These are phyloP conservation scores for Haematococcus lacustris DNA, from an alignment of 139 green algal genomes.

Conservation along the genomic window DNA sequence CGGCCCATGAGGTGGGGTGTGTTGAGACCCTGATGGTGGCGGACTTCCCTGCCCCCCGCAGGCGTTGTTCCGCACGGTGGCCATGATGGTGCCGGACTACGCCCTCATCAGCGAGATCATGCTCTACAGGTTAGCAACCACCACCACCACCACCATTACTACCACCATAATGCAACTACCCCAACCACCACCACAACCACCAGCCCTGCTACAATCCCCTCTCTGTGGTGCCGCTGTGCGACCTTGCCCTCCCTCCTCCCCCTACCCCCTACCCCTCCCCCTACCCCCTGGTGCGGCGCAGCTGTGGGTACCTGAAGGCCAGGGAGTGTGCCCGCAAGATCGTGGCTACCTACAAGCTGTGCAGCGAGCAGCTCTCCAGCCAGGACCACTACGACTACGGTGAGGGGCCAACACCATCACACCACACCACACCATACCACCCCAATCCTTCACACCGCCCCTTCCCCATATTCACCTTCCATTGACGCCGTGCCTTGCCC, in stretches of 20 bases:
- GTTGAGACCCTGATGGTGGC: no score
- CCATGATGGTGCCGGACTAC: constrained; percentile 78
- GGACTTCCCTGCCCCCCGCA: constrained; percentile 77
- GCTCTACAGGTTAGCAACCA: constrained; percentile 61
- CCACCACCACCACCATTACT: no score
- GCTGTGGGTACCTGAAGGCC: constrained; percentile 55
- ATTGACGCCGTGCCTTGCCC: no score
- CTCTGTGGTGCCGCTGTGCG: no score
- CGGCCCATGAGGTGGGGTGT: no score
- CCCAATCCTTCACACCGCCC: no score
- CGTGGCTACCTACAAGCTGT: constrained; percentile 77
- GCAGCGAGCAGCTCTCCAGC: constrained; percentile 73
- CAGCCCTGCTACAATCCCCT: no score
- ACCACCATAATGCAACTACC: neutral
- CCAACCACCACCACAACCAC: neutral
- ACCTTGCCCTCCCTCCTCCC: no score
- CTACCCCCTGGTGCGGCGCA: constrained; percentile 27
- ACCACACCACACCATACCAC: no score
- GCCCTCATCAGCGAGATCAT: constrained; percentile 71
- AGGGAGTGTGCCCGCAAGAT: constrained; percentile 70
- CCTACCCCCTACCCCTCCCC: no score
- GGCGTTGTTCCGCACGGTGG: constrained; percentile 64
- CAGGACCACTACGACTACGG: constrained; percentile 77
- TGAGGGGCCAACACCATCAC: no score
- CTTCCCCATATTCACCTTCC: no score